phyloP scores from a whole-genome alignment of 495 filamentous ascomycete species.

The Aspergillus sclerotiicarbonarius region DNA sequence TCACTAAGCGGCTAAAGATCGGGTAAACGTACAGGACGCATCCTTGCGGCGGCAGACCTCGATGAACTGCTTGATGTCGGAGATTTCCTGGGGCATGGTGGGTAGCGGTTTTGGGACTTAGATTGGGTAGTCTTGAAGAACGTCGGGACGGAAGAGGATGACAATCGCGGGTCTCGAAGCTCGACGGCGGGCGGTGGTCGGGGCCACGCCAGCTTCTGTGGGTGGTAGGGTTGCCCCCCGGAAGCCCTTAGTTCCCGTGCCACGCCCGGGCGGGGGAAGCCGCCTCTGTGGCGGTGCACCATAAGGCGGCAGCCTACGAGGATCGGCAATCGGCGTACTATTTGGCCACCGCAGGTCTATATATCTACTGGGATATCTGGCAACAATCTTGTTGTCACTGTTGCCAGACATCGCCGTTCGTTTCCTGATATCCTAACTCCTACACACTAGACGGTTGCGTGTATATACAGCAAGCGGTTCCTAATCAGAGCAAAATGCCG shows the following conservation, averaged over 20 bases:
- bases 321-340: background rate
- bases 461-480: background rate
- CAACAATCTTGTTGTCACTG: background rate
- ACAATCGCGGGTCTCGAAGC: conserved; percentile 18
- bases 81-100: conserved; percentile 95
- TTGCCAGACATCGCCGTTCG: background rate
- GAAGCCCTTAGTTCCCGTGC: conserved; percentile 8
- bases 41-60: conserved; percentile 99
- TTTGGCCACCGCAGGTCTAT: background rate
- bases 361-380: background rate
- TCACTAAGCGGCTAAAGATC: background rate
- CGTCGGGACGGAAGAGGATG: conserved; percentile 8
- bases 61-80: conserved; percentile 99
- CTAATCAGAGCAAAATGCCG: conserved; percentile 44
- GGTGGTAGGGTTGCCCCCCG: conserved; percentile 13
- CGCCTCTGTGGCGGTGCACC: background rate
- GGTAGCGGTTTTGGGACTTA: conserved; percentile 21
- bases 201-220: conserved; percentile 2
- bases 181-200: conserved; percentile 11
- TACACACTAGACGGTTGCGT: background rate
- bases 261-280: background rate
- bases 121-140: conserved; percentile 2
- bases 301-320: background rate
- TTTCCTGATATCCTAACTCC: background rate
- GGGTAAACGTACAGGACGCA: conserved; percentile 76